A percentile compares a stretch with the other conserved stretches of the same genome.
phyloP scores from a whole-genome alignment of 2,329 filamentous ascomycete species.

The Diaporthe ilicicola region DNA sequence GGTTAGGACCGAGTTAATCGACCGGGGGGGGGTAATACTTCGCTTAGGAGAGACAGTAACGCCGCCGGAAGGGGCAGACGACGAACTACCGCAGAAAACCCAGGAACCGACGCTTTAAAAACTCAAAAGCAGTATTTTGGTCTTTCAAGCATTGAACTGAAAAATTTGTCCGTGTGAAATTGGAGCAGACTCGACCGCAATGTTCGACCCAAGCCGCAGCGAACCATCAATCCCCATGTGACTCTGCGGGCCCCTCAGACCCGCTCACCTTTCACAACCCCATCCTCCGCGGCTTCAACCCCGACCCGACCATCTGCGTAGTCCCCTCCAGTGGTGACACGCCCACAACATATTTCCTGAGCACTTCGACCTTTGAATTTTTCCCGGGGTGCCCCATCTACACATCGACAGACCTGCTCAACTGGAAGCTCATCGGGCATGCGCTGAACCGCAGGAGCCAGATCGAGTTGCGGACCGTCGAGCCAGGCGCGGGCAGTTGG shows the following conservation, averaged over 20 bases:
- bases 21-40: too few species aligned
- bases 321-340: slow-evolving; percentile 42
- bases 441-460: slow-evolving; percentile 60
- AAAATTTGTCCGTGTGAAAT: neutral
- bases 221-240: neutral
- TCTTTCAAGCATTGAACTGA: neutral
- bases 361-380: slow-evolving; percentile 69
- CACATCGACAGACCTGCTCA: slow-evolving; percentile 60
- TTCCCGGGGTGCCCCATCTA: slow-evolving; percentile 70
- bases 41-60: too few species aligned
- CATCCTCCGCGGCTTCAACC: slow-evolving; percentile 67
- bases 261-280: slow-evolving; percentile 53
- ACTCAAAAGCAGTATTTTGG: neutral
- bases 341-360: slow-evolving; percentile 59
- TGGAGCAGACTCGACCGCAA: neutral
- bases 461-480: slow-evolving; percentile 59
- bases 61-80: neutral
- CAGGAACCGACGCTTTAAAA: neutral
- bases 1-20: too few species aligned
- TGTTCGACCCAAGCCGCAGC: slow-evolving; percentile 1
- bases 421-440: slow-evolving; percentile 62
- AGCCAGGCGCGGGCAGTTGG: slow-evolving; percentile 60
- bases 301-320: slow-evolving; percentile 62
- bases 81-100: neutral
- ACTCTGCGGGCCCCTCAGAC: neutral